Evolutionary conservation across 2,329 filamentous ascomycete genomes (phyloP), one percentile per base, ranked within the genome.

Genomic region (Fusarium subglutinans): DNA sequence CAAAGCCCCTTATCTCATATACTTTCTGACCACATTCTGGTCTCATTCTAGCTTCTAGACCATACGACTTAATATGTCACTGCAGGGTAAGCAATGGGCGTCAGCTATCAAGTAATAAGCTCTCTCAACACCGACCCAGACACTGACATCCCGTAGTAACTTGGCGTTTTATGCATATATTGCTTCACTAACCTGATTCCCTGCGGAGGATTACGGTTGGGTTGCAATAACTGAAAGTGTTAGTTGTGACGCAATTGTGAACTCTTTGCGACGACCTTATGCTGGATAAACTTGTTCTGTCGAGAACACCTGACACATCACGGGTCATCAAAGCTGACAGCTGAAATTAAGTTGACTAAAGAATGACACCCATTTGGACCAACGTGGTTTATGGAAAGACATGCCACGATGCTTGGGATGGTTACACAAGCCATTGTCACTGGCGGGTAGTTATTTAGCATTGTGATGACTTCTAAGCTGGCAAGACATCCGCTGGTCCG

Each of bases 351-450:
- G 30, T 44, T 35, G 38, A 58, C 37, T 40, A 58, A 65, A 30
- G 33, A 50, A 66, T 47, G 41, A 65, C 28, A 28, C 37, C 20
- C 33, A 45, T 58, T 24, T 53, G 17, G 40, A 45, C 33, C 37
- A 58, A 67, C 59, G 64, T 71, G 57, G 54, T 50, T 43, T 58
- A 65, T 47, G 33, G 40, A 10, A 53, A 40, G 37, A 26, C 44
- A 65, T 72, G 59, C 59, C 69, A 72, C 64, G 51, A 65, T 53
- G 68, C 30, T 41, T 48, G 44, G 59, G 53, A 35, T 69, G 70
- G 69, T 73, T 69, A 73, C 70, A 73, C 69, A 55, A 58, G 50
- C 30, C 50, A 26, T 45, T 56, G 24, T 47, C 30, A 55, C 58
- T 47, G 57, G 38, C 50, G 37, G 43, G 48, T 24, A 35, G 38